Conservation (phyloP, 1,139 yeast genomes). For the Suhomyces taliae region DNA sequence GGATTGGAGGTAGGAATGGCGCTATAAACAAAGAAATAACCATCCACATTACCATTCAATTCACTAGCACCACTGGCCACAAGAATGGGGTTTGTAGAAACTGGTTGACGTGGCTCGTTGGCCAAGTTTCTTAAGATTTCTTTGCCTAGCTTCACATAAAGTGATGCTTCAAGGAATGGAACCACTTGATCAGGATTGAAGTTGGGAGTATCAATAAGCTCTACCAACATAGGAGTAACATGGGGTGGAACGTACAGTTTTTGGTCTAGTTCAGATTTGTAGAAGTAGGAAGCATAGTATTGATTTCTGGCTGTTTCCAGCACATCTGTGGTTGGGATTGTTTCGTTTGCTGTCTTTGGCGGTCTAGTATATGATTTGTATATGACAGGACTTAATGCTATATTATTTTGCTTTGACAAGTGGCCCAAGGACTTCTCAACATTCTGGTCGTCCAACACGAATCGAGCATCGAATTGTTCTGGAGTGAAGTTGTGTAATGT, state of each 20-base stretch:
- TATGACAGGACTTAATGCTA: slow-evolving; percentile 32
- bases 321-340: not conserved
- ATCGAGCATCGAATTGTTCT: slow-evolving; percentile 33
- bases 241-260: slow-evolving; percentile 32
- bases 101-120: slow-evolving; percentile 63
- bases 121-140: slow-evolving; percentile 62
- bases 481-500: slow-evolving; percentile 57
- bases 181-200: slow-evolving; percentile 64
- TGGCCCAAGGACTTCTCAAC: slow-evolving; percentile 13
- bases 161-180: slow-evolving; percentile 71
- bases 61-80: slow-evolving; percentile 81
- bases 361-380: slow-evolving; percentile 19
- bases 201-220: slow-evolving; percentile 71
- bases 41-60: slow-evolving; percentile 70
- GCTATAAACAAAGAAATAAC: slow-evolving; percentile 66
- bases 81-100: slow-evolving; percentile 62
- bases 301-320: slow-evolving; percentile 19
- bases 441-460: slow-evolving; percentile 48
- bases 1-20: slow-evolving; percentile 61
- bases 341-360: not conserved
- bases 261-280: slow-evolving; percentile 27
- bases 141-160: slow-evolving; percentile 60
- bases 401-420: slow-evolving; percentile 13
- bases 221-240: slow-evolving; percentile 60
- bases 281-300: slow-evolving; percentile 24